phyloP scores from a whole-genome alignment of 148 eudicot species.

The Persicaria tinctoria region DNA sequence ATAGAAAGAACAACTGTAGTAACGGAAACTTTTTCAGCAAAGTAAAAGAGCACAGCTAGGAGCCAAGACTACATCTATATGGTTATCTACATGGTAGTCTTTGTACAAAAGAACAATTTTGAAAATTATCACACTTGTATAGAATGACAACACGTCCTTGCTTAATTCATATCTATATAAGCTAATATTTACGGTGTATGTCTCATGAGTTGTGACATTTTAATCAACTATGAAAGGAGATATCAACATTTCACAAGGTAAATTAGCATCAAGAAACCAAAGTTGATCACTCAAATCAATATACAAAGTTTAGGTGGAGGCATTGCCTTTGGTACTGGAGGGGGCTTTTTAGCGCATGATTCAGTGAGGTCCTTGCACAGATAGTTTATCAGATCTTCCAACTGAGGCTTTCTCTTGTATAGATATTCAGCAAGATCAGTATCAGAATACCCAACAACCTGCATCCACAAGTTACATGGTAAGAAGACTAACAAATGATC shows the following conservation, averaged over 20 bases:
- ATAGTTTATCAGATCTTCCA: constrained; percentile 45
- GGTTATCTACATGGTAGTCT: neutral
- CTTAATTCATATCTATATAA: neutral
- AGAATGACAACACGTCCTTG: neutral
- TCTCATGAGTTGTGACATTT: neutral
- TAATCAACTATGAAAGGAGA: neutral
- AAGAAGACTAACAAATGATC: neutral
- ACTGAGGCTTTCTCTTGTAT: constrained; percentile 57
- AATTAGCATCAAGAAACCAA: neutral
- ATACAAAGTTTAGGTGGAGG: neutral
- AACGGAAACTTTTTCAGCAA: neutral
- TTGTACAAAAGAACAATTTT: neutral
- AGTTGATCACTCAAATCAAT: neutral
- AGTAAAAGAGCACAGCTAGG: neutral
- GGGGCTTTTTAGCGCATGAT: constrained; percentile 71
- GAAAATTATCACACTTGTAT: neutral
- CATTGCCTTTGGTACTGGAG: constrained; percentile 85
- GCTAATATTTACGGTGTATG: neutral
- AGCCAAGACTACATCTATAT: neutral
- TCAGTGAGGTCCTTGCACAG: constrained; percentile 71
- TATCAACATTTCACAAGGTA: too few relatives aligned
- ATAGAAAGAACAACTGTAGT: too few relatives aligned
- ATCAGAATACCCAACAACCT: constrained; percentile 87
- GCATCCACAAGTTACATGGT: constrained; percentile 16
- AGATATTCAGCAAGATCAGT: constrained; percentile 89